These are phyloP conservation scores for Carex littledalei DNA, from an alignment of 176 grass and related monocot genomes.

Conservation along the genomic window DNA sequence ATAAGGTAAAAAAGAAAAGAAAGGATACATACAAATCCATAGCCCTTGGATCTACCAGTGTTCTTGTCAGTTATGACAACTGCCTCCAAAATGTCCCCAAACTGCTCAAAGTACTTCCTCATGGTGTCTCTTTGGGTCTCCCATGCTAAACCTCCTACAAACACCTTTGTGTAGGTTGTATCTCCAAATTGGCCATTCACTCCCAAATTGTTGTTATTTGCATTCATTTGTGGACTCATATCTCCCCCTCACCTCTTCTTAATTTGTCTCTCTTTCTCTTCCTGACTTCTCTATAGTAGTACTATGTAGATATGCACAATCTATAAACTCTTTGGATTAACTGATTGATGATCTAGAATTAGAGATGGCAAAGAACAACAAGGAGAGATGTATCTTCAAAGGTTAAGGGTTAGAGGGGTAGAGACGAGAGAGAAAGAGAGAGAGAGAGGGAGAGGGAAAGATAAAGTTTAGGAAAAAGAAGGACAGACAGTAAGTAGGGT, in stretches of 20 bases:
- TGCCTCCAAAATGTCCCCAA: conserved; percentile 94
- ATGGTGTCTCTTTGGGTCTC: conserved; percentile 96
- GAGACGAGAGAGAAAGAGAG: conserved; percentile 7
- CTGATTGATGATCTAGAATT: neutral
- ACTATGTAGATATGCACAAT: conserved; percentile 11
- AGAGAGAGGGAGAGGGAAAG: conserved; percentile 26
- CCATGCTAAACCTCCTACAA: conserved; percentile 94
- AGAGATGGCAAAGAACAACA: neutral
- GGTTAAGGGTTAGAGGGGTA: conserved; percentile 32
- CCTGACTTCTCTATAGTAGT: neutral
- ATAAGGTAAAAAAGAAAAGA: neutral
- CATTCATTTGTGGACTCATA: conserved; percentile 32
- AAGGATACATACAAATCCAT: conserved; percentile 77
- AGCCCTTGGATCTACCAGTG: conserved; percentile 97
- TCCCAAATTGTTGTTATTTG: conserved; percentile 29
- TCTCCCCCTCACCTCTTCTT: neutral
- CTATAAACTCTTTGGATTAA: neutral
- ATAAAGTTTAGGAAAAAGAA: conserved; percentile 19
- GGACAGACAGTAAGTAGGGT: conserved; percentile 16
- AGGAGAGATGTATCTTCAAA: neutral
- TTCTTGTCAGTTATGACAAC: conserved; percentile 99
- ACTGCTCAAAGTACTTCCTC: conserved; percentile 98
- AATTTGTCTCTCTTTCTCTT: neutral
- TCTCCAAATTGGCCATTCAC: conserved; percentile 88
- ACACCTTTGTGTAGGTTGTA: conserved; percentile 97